Evolutionary conservation across 768 basidiomycete species (phyloP).

Genomic region (Leccinum ochraceum): DNA sequence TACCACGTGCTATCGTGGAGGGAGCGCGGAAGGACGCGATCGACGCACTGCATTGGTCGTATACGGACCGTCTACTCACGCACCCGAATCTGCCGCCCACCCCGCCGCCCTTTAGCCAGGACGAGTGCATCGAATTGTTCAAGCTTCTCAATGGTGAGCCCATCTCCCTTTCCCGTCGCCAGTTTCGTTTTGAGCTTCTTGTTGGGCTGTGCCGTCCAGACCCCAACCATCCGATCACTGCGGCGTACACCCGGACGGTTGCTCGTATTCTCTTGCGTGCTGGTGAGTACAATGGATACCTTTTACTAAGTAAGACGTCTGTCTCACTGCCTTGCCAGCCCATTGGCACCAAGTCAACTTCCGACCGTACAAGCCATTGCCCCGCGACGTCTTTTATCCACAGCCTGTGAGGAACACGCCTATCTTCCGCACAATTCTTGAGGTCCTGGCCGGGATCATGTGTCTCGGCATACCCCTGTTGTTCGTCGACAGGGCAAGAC

Average conservation of each 20-base stretch:
- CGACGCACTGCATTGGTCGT: constrained; percentile 78
- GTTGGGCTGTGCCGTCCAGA: constrained; percentile 11
- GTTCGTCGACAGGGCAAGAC: constrained; percentile 55
- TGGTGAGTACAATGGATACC: constrained; percentile 43
- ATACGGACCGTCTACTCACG: constrained; percentile 74
- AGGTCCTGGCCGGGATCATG: constrained; percentile 60
- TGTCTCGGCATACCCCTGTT: constrained; percentile 82
- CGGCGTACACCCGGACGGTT: constrained; percentile 62
- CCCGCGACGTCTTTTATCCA: constrained; percentile 46
- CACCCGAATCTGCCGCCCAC: constrained; percentile 45
- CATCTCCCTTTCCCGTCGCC: not conserved
- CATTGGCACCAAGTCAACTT: constrained; percentile 73
- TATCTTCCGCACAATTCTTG: constrained; percentile 51
- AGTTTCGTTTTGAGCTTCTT: not conserved
- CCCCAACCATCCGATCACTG: constrained; percentile 22
- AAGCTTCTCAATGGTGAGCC: constrained; percentile 46
- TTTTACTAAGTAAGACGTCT: not conserved
- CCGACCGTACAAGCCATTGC: constrained; percentile 67
- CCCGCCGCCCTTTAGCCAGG: constrained; percentile 70
- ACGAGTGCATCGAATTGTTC: constrained; percentile 77
- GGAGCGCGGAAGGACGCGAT: constrained; percentile 67
- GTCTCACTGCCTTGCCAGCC: constrained; percentile 32
- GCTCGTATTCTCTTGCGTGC: constrained; percentile 69
- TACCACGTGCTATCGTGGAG: constrained; percentile 46
- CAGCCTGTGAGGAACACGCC: constrained; percentile 31